These are phyloP conservation scores for Ceriops tagal DNA, from an alignment of 345 rosid genomes.

Conservation along the genomic window DNA sequence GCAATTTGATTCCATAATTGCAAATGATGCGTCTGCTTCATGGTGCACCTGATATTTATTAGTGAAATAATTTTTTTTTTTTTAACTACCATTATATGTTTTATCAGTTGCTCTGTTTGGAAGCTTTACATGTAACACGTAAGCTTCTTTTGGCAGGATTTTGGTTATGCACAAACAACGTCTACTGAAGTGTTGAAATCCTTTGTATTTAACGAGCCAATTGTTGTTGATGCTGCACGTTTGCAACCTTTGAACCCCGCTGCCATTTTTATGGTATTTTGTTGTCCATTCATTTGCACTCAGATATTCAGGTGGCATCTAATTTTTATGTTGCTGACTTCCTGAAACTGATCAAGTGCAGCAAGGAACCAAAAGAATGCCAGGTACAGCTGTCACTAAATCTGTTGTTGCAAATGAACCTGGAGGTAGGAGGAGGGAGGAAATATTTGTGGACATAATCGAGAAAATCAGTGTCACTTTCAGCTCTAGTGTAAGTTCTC, in stretches of 20 bases:
- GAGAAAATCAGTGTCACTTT: slow-evolving; percentile 98
- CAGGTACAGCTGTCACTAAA: slow-evolving; percentile 95
- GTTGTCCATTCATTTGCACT: slow-evolving; percentile 10
- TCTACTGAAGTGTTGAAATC: slow-evolving; percentile 94
- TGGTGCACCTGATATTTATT: background rate
- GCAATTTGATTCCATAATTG: background rate
- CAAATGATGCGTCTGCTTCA: background rate
- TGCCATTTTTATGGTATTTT: slow-evolving; percentile 77
- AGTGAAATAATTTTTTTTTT: slow-evolving; percentile 3
- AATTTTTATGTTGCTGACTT: slow-evolving; percentile 7
- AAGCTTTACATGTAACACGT: background rate
- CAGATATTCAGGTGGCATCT: background rate
- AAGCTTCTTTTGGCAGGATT: slow-evolving; percentile 56
- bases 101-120: background rate
- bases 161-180: slow-evolving; percentile 97
- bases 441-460: slow-evolving; percentile 93
- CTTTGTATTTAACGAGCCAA: slow-evolving; percentile 90
- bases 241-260: slow-evolving; percentile 90
- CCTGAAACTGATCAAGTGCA: slow-evolving; percentile 34
- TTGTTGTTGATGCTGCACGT: slow-evolving; percentile 72
- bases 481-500: slow-evolving; percentile 86
- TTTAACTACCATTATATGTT: slow-evolving; percentile 5
- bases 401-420: slow-evolving; percentile 98
- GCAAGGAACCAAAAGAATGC: slow-evolving; percentile 98
- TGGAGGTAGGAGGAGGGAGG: slow-evolving; percentile 96